Evolutionary conservation across 768 basidiomycete species (phyloP).

Genomic region (Boletus sp.): DNA sequence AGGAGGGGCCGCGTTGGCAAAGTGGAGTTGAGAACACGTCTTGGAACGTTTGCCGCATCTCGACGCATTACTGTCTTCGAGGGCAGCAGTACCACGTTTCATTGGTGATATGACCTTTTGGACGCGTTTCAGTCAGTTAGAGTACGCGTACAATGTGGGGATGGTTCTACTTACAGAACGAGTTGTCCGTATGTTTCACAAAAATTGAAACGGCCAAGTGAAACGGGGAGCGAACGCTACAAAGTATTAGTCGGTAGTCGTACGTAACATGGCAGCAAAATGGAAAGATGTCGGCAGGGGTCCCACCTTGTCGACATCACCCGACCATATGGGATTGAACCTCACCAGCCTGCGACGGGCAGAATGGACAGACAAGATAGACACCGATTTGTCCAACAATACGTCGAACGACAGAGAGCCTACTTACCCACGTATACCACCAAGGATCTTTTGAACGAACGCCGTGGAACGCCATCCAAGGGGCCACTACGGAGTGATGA

Average conservation of each 20-base stretch:
- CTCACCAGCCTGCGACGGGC: not conserved
- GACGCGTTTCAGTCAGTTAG: not conserved
- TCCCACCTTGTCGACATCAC: not conserved
- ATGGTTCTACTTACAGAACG: not conserved
- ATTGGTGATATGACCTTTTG: not conserved
- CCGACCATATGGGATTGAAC: not conserved
- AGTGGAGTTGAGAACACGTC: slow-evolving; percentile 17
- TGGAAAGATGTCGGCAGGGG: not conserved
- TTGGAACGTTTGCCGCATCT: slow-evolving; percentile 25
- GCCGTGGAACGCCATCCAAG: slow-evolving; percentile 11
- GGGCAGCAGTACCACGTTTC: slow-evolving; percentile 20
- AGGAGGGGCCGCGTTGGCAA: slow-evolving; percentile 10
- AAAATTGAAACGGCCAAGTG: slow-evolving; percentile 7
- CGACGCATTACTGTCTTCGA: slow-evolving; percentile 11
- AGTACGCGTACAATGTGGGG: not conserved
- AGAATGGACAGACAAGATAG: slow-evolving; percentile 36
- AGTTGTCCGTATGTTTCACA: not conserved
- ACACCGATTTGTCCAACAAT: slow-evolving; percentile 41
- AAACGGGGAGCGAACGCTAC: not conserved
- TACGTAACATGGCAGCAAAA: slow-evolving; percentile 6
- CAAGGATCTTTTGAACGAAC: slow-evolving; percentile 33
- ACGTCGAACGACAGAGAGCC: slow-evolving; percentile 46
- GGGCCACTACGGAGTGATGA: slow-evolving; percentile 7
- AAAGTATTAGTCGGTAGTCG: not conserved
- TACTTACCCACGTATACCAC: slow-evolving; percentile 43